Evolutionary conservation across 1,284 basidiomycete genomes (phyloP), one percentile per base, ranked within the genome.

Genomic region (Papiliotrema flavescens): DNA sequence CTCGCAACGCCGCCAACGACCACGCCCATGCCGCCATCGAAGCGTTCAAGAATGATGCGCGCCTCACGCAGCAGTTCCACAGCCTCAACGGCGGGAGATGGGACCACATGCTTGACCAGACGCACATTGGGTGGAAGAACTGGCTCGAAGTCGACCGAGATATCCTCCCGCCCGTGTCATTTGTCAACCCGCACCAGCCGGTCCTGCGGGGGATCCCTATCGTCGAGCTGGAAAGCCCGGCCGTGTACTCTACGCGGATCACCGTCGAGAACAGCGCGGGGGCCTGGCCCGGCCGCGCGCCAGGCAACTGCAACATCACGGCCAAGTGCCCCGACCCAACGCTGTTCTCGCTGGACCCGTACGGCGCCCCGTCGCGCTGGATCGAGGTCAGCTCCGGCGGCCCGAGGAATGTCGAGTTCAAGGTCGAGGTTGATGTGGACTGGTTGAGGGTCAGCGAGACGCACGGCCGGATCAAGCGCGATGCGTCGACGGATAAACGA

Each of bases 71-170:
- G 0, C 75, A 84, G 51, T 87, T 87, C 65, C 83, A 87, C 63
- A 75, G 70, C 1, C 59, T 86, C 19, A 73, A 85, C 2, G 76
- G 83, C 62, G 83, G 85, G 77, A 64, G 67, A 77, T 73, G 54
- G 66, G 48, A 68, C 37, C 68, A 70, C 82, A 84, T 86, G 81
- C 85, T 87, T 83, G 83, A 85, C 60, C 85, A 86, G 63, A 84
- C 59, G 8, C 61, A 70, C 26, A 63, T 73, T 51, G 61, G 60
- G 48, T 66, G 60, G n/a, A 49, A 57, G 58, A 85, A 85, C 66
- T 85, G 84, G 82, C 85, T 86, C 59, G 83, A 87, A 66, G 83
- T 84, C 2, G 51, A 56, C 37, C 56, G 58, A 22, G 57, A 64
- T 39, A 59, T 57, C 11, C 48, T 64, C 7, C 60, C 62, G 5